Conservation (phyloP, 2,329 filamentous ascomycete species). For the Aspergillus floridensis region DNA sequence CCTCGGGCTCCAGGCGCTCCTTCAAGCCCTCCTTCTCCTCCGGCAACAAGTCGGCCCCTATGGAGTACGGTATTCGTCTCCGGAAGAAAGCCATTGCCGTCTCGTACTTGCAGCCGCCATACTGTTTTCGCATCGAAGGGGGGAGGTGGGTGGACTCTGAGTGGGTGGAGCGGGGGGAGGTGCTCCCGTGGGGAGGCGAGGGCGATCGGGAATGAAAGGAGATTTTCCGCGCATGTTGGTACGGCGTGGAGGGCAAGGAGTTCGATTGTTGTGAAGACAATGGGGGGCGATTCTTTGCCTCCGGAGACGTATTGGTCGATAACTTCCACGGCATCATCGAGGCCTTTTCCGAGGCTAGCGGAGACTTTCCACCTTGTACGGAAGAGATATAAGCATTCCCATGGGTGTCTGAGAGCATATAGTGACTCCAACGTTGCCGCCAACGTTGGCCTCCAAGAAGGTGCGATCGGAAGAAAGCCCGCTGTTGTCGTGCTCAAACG, state of each 20-base stretch:
- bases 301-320: constrained; percentile 34
- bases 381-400: constrained; percentile 42
- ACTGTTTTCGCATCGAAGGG: constrained; percentile 65
- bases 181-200: constrained; percentile 73
- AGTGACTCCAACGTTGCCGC: constrained; percentile 35
- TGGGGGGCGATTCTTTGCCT: constrained; percentile 46
- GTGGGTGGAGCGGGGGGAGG: constrained; percentile 85
- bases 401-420: constrained; percentile 43
- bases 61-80: constrained; percentile 85
- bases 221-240: constrained; percentile 81
- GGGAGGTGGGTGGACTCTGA: constrained; percentile 80
- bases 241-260: constrained; percentile 90
- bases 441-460: constrained; percentile 29
- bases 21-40: constrained; percentile 68
- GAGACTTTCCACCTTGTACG: constrained; percentile 42
- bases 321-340: constrained; percentile 44
- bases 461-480: constrained; percentile 1
- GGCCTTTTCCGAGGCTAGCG: constrained; percentile 41
- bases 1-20: constrained; percentile 65
- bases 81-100: constrained; percentile 77
- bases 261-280: constrained; percentile 68
- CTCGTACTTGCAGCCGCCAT: constrained; percentile 80
- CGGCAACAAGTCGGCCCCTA: constrained; percentile 76
- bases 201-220: constrained; percentile 75
- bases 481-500: constrained; percentile 6